Evolutionary conservation across 2,329 filamentous ascomycete species (phyloP).

Genomic region (Colletotrichum gloeosporioides): DNA sequence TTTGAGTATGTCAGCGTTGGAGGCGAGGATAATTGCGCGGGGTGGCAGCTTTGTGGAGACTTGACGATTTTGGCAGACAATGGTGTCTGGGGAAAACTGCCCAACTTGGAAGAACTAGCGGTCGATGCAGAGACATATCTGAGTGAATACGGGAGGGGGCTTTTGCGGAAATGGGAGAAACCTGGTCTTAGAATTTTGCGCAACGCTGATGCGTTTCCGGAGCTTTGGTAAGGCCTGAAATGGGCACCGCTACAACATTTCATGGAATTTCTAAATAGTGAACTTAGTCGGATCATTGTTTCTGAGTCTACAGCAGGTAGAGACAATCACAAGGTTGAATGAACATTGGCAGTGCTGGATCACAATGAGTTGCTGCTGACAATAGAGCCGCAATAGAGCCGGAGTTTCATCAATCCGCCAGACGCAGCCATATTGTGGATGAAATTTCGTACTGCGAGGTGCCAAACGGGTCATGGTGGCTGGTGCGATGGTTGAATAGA

Average conservation of each 20-base stretch:
- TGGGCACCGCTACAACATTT: not conserved
- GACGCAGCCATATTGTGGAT: not conserved
- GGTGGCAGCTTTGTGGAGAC: not conserved
- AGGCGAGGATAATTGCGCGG: not conserved
- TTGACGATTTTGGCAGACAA: not conserved
- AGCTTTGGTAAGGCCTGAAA: not conserved
- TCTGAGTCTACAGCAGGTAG: not conserved
- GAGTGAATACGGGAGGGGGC: accelerated
- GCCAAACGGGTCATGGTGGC: too few relatives aligned
- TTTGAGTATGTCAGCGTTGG: too few relatives aligned
- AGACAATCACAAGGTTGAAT: not conserved
- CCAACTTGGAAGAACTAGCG: not conserved
- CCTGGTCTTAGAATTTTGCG: not conserved
- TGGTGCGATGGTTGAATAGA: too few relatives aligned
- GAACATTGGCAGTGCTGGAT: accelerated
- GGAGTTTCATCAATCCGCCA: not conserved
- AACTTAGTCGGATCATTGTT: not conserved
- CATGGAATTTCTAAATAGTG: not conserved
- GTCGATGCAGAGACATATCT: not conserved
- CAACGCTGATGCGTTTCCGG: not conserved
- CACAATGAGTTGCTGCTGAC: not conserved
- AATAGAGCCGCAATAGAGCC: not conserved
- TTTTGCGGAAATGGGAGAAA: not conserved
- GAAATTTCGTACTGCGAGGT: not conserved
- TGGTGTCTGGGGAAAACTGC: not conserved